These are phyloP conservation scores for Vitis vinifera DNA, from an alignment of 164 flowering plant species.

Conservation along the genomic window DNA sequence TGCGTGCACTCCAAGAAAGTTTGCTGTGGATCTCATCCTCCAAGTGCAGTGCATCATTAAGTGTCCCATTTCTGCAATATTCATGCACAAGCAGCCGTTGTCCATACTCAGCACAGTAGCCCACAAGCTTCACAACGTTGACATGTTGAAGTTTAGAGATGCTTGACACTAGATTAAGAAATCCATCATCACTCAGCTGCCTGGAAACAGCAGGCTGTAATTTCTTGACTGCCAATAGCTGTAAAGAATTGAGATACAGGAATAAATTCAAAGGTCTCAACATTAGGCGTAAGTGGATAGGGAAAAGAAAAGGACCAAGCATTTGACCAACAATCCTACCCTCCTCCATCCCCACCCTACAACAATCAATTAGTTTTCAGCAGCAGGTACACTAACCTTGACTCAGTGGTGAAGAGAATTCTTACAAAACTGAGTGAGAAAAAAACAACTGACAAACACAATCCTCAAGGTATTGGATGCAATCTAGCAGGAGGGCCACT, in stretches of 20 bases:
- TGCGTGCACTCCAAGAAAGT: slow-evolving; percentile 77
- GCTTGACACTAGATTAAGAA: slow-evolving; percentile 53
- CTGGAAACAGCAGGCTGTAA: slow-evolving; percentile 38
- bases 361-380: too few relatives aligned
- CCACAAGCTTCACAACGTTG: slow-evolving; percentile 68
- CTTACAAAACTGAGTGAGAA: not conserved
- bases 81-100: slow-evolving; percentile 70
- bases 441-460: not conserved
- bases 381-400: too few relatives aligned
- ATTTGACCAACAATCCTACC: not conserved
- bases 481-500: not conserved
- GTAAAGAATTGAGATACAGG: slow-evolving; percentile 1
- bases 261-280: not conserved
- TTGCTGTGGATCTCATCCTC: slow-evolving; percentile 50
- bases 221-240: slow-evolving; percentile 85
- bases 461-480: not conserved
- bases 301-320: not conserved
- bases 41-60: slow-evolving; percentile 70
- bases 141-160: slow-evolving; percentile 56
- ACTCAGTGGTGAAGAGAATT: not conserved
- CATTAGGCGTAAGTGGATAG: not conserved
- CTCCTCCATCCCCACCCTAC: too few relatives aligned
- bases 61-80: slow-evolving; percentile 63
- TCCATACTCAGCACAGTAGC: slow-evolving; percentile 87
- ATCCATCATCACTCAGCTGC: slow-evolving; percentile 52